Evolutionary conservation across 805 yeast species (phyloP).

Genomic region (Candida khao-thaluensis): DNA sequence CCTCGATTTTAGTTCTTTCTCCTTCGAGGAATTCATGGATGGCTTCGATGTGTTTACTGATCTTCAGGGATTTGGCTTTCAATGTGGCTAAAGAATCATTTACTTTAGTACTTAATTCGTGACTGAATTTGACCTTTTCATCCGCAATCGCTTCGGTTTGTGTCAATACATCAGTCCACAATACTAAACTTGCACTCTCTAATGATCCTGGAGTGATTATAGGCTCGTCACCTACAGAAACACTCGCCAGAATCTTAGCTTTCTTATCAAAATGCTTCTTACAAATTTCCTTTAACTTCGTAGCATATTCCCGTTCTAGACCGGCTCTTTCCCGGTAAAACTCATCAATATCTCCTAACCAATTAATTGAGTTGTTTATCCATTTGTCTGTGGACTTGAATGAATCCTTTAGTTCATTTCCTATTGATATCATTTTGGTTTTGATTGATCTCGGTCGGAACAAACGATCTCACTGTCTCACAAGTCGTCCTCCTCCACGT

Average conservation of each 20-base stretch:
- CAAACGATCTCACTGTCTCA: not conserved
- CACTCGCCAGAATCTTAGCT: conserved; percentile 59
- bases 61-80: conserved; percentile 49
- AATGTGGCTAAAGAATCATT: conserved; percentile 59
- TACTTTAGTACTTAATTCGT: conserved; percentile 58
- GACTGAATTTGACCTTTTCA: conserved; percentile 59
- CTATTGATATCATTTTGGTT: conserved; percentile 40
- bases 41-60: conserved; percentile 54
- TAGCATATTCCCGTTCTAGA: conserved; percentile 81
- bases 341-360: conserved; percentile 75
- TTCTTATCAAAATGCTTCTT: conserved; percentile 73
- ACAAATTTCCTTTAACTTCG: conserved; percentile 60
- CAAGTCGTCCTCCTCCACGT: not conserved
- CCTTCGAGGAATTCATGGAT: conserved; percentile 59
- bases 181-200: conserved; percentile 80
- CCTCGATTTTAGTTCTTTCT: conserved; percentile 48
- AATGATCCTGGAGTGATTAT: conserved; percentile 91
- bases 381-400: conserved; percentile 76
- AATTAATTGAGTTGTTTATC: conserved; percentile 69
- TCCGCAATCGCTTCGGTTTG: conserved; percentile 79
- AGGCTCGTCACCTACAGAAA: conserved; percentile 91
- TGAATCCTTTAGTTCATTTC: conserved; percentile 77
- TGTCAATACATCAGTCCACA: conserved; percentile 85
- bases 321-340: conserved; percentile 82
- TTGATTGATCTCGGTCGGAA: not conserved